phyloP scores from a whole-genome alignment of 768 basidiomycete species.

The Hortiboletus campestris region DNA sequence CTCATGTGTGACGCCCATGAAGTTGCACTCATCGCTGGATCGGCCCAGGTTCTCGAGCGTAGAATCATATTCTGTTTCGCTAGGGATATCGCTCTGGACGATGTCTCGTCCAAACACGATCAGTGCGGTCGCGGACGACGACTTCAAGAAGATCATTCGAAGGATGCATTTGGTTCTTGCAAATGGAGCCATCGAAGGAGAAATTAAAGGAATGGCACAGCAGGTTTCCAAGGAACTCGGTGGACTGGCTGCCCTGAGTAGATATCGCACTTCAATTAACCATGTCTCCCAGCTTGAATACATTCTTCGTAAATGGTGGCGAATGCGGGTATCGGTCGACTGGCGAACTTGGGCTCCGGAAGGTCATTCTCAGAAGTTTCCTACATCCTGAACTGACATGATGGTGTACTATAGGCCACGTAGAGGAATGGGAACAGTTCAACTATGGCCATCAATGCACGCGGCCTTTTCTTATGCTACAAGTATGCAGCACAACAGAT shows the following conservation, averaged over 20 bases:
- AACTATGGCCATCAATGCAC: conserved; percentile 39
- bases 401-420: conserved; percentile 21
- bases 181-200: conserved; percentile 40
- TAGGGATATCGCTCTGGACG: conserved; percentile 2
- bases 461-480: conserved; percentile 39
- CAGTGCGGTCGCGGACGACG: neutral
- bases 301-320: conserved; percentile 13
- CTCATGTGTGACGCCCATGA: neutral
- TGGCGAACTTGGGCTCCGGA: neutral
- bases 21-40: conserved; percentile 1
- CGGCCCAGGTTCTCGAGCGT: neutral
- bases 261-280: no score
- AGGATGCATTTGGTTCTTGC: conserved; percentile 24
- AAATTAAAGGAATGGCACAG: conserved; percentile 42
- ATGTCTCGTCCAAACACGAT: neutral
- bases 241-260: conserved; percentile 44
- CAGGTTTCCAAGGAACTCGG: conserved; percentile 34
- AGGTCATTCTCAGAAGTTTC: neutral
- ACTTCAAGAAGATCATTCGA: conserved; percentile 1
- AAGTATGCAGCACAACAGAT: conserved; percentile 38
- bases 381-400: neutral
- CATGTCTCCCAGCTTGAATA: no score
- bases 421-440: conserved; percentile 39
- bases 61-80: neutral
- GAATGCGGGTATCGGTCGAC: conserved; percentile 8